phyloP scores from a whole-genome alignment of 169 alveolate species.

The Perkinsus marinus region DNA sequence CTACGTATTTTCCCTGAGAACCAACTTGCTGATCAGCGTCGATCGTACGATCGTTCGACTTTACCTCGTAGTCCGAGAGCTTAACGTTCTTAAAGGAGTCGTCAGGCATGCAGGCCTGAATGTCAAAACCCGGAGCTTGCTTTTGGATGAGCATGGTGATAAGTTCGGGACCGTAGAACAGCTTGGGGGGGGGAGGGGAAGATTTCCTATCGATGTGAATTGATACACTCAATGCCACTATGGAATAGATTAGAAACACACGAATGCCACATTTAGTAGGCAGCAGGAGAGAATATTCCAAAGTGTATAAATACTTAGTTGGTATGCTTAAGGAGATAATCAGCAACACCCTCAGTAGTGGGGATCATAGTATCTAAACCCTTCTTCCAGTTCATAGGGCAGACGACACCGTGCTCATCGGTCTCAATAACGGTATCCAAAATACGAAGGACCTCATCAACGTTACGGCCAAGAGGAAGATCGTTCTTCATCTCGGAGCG shows the following conservation, averaged over 20 bases:
- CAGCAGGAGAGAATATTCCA: background rate
- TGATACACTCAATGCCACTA: too few species aligned
- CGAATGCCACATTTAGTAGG: background rate
- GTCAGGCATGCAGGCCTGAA: constrained; percentile 83
- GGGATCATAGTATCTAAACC: constrained; percentile 90
- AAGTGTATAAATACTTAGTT: background rate
- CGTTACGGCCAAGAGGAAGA: constrained; percentile 96
- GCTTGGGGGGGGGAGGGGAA: too few species aligned
- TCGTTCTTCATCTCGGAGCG: constrained; percentile 87
- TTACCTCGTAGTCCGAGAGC: constrained; percentile 81
- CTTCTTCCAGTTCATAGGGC: constrained; percentile 96
- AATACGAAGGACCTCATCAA: constrained; percentile 83
- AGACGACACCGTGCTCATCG: constrained; percentile 94
- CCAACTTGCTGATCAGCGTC: background rate
- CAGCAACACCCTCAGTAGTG: constrained; percentile 73
- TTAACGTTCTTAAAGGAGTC: constrained; percentile 73
- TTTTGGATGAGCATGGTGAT: background rate
- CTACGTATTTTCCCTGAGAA: constrained; percentile 75
- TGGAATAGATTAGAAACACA: background rate
- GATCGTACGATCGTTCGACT: background rate
- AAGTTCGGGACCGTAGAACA: too few species aligned
- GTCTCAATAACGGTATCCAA: constrained; percentile 86
- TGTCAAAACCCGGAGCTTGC: constrained; percentile 85
- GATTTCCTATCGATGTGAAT: too few species aligned
- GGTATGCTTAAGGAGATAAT: constrained; percentile 27